A percentile compares a stretch with the other conserved stretches of the same genome.
These are phyloP conservation scores for Dioszegia aurantiaca DNA, from an alignment of 768 basidiomycete species.

Conservation along the genomic window DNA sequence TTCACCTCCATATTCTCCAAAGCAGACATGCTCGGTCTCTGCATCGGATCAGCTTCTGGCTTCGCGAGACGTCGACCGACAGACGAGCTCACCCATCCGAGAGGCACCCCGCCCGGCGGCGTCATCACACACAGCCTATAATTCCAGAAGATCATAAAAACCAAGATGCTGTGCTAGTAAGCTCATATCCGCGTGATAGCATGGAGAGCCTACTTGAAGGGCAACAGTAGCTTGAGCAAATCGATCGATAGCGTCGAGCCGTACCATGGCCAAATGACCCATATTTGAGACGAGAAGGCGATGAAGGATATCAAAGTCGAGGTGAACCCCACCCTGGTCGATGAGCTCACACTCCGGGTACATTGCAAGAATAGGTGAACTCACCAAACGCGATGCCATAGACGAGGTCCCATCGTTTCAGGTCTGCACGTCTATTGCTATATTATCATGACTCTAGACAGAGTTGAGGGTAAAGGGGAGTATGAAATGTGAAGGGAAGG, in stretches of 20 bases:
- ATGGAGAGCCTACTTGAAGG: constrained; percentile 75
- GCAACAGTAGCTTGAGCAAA: constrained; percentile 70
- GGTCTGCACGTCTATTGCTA: background rate
- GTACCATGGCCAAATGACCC: constrained; percentile 91
- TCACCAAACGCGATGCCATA: constrained; percentile 19
- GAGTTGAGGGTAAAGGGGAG: background rate
- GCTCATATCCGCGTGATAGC: background rate
- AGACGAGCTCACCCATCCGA: constrained; percentile 63
- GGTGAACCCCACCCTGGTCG: constrained; percentile 50
- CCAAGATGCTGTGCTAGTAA: constrained; percentile 61
- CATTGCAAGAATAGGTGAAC: background rate
- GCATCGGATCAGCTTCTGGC: constrained; percentile 12
- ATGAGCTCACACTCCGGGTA: background rate
- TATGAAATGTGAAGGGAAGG: background rate
- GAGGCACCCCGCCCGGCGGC: constrained; percentile 80
- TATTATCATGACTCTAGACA: background rate
- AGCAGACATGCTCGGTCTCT: constrained; percentile 71
- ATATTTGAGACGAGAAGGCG: constrained; percentile 81
- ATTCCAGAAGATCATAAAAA: constrained; percentile 78
- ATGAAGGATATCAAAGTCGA: constrained; percentile 64
- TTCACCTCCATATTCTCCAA: constrained; percentile 84
- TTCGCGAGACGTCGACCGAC: too few relatives aligned
- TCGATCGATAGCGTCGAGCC: constrained; percentile 70
- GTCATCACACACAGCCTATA: constrained; percentile 79
- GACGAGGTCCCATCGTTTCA: constrained; percentile 14